Percentiles rank a stretch among this genome's conserved stretches.
These are phyloP conservation scores for Verticillium nubilum DNA, from an alignment of 2,329 filamentous ascomycete genomes.

Conservation along the genomic window DNA sequence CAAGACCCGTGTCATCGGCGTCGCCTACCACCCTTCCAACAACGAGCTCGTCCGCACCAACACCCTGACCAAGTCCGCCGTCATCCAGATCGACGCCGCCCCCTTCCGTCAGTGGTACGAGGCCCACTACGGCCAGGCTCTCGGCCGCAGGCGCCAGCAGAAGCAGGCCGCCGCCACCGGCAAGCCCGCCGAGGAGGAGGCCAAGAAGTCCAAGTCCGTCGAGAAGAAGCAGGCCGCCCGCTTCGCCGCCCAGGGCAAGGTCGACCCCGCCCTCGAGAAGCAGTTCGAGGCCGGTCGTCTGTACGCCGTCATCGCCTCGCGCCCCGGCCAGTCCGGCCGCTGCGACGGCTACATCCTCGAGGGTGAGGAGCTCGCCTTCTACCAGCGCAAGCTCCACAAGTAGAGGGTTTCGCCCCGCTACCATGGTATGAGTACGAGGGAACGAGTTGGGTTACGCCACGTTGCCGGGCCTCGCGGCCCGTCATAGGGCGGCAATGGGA, in stretches of 20 bases:
- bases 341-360: conserved; percentile 97
- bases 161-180: conserved; percentile 58
- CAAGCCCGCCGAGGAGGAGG: conserved; percentile 58
- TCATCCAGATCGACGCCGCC: conserved; percentile 97
- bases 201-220: conserved; percentile 92
- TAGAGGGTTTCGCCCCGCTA: conserved; percentile 45
- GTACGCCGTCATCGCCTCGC: conserved; percentile 85
- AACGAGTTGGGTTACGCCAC: neutral
- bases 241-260: conserved; percentile 80
- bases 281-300: conserved; percentile 99
- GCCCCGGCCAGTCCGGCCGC: conserved; percentile 95
- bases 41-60: conserved; percentile 99
- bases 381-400: conserved; percentile 99
- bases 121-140: conserved; percentile 90
- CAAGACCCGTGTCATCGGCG: conserved; percentile 98
- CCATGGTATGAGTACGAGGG: neutral
- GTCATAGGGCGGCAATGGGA: neutral
- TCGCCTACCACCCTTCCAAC: conserved; percentile 99
- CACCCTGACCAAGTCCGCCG: conserved; percentile 98
- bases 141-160: conserved; percentile 89
- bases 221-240: conserved; percentile 95
- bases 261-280: conserved; percentile 87
- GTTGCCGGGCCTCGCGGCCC: neutral
- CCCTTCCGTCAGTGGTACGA: conserved; percentile 99
- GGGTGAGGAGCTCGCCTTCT: conserved; percentile 99